Evolutionary conservation across 495 filamentous ascomycete species (phyloP).

Genomic region (Aeminium ludgeri): DNA sequence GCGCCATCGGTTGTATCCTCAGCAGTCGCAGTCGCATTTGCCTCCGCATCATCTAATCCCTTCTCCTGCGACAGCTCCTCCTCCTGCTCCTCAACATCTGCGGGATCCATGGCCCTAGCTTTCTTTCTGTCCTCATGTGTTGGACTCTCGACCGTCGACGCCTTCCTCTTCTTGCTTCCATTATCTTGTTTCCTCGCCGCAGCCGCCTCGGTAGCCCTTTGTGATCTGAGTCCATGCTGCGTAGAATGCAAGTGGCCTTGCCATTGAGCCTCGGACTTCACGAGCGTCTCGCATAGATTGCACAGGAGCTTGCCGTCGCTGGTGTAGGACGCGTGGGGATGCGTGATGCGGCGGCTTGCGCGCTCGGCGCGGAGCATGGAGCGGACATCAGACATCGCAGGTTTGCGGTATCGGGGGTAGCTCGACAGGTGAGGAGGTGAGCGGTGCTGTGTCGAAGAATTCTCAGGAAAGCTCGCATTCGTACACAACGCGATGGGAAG

Average conservation of each 20-base stretch:
- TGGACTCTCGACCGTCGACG: constrained; percentile 10
- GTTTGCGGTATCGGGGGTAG: too few species aligned
- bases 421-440: too few species aligned
- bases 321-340: constrained; percentile 46
- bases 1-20: too few species aligned
- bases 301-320: constrained; percentile 43
- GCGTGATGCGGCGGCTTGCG: constrained; percentile 53
- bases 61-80: too few species aligned
- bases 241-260: constrained; percentile 36
- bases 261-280: constrained; percentile 48
- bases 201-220: constrained; percentile 8
- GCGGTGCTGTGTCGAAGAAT: too few species aligned
- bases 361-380: constrained; percentile 69
- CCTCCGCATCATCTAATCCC: too few species aligned
- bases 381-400: constrained; percentile 84
- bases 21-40: too few species aligned
- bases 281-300: constrained; percentile 37
- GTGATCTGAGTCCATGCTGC: constrained; percentile 25
- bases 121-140: constrained; percentile 8
- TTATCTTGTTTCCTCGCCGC: constrained; percentile 31
- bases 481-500: too few species aligned
- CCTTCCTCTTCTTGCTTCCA: constrained; percentile 27
- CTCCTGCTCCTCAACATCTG: background rate
- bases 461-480: too few species aligned
- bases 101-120: constrained; percentile 2